These are phyloP conservation scores for Phymatotrichopsis omnivora DNA, from an alignment of 2,329 filamentous ascomycete species.

Conservation along the genomic window DNA sequence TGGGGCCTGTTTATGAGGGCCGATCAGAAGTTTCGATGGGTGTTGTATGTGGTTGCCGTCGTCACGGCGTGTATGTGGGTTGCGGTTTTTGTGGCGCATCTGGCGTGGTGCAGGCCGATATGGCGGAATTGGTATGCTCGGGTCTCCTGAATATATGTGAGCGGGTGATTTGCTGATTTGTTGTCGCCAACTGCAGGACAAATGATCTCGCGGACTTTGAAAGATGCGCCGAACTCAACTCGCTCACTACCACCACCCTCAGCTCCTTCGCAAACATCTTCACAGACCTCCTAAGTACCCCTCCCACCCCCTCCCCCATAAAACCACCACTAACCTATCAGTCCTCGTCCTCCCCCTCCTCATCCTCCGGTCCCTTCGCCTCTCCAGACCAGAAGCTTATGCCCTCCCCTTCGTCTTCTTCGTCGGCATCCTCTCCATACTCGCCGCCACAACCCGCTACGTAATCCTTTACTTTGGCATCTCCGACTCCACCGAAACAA, in stretches of 20 bases:
- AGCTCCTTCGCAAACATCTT: conserved; percentile 18
- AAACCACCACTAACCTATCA: background rate
- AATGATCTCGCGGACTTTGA: conserved; percentile 17
- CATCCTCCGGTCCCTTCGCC: conserved; percentile 19
- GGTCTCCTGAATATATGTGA: background rate
- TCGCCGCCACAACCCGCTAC: conserved; percentile 20
- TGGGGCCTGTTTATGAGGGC: conserved; percentile 20
- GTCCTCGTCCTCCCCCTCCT: conserved; percentile 18
- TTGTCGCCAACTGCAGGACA: conserved; percentile 13
- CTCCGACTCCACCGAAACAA: background rate
- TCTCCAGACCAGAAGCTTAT: conserved; percentile 15
- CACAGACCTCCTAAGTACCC: conserved; percentile 19
- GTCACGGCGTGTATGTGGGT: conserved; percentile 11
- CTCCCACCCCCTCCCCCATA: background rate
- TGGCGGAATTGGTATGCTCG: conserved; percentile 16
- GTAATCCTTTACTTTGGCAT: conserved; percentile 7
- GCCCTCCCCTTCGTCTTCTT: conserved; percentile 18
- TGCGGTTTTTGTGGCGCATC: conserved; percentile 15
- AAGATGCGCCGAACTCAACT: conserved; percentile 15
- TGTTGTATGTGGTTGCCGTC: conserved; percentile 12
- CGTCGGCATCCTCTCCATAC: conserved; percentile 16
- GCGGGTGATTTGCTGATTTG: conserved; percentile 7
- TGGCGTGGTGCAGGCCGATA: conserved; percentile 19
- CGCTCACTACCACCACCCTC: conserved; percentile 14
- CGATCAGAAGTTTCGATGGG: conserved; percentile 14